Conservation (phyloP, 805 yeast species). For the Pichia eremophila region DNA sequence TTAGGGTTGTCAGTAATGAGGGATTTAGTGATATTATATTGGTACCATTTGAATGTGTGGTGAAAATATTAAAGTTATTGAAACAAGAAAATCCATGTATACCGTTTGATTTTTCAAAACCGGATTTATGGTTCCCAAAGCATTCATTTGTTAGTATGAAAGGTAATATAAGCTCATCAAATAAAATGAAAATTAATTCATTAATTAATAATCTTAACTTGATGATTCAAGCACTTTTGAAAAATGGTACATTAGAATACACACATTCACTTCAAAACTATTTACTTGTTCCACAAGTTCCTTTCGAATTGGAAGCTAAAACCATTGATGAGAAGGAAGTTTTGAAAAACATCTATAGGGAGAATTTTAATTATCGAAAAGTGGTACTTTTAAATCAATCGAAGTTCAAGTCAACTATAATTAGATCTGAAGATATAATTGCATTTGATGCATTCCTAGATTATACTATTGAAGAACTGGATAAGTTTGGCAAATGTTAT, state of each 20-base stretch:
- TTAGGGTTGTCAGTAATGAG: slow-evolving; percentile 10
- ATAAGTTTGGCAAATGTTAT: slow-evolving; percentile 21
- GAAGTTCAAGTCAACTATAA: slow-evolving; percentile 2
- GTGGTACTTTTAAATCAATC: background rate
- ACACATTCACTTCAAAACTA: slow-evolving; percentile 3
- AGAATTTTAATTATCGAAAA: background rate
- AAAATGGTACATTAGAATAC: slow-evolving; percentile 7
- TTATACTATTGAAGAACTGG: slow-evolving; percentile 37
- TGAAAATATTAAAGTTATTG: slow-evolving; percentile 27
- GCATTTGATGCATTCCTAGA: slow-evolving; percentile 41
- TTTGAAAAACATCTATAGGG: background rate
- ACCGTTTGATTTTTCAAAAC: slow-evolving; percentile 15
- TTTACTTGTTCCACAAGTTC: slow-evolving; percentile 3
- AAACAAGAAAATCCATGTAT: slow-evolving; percentile 28
- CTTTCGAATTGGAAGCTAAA: background rate
- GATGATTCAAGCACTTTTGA: slow-evolving; percentile 33
- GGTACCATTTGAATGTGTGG: slow-evolving; percentile 22
- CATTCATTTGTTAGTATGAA: slow-evolving; percentile 14
- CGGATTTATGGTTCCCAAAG: slow-evolving; percentile 18
- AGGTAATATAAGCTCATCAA: slow-evolving; percentile 22
- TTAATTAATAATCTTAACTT: slow-evolving; percentile 40
- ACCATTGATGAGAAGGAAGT: slow-evolving; percentile 1
- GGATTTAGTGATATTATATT: slow-evolving; percentile 4
- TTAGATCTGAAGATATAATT: slow-evolving; percentile 29
- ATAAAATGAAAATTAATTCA: slow-evolving; percentile 39